Evolutionary conservation across 495 filamentous ascomycete genomes (phyloP).

Genomic region (Hypoxylon trugodes): DNA sequence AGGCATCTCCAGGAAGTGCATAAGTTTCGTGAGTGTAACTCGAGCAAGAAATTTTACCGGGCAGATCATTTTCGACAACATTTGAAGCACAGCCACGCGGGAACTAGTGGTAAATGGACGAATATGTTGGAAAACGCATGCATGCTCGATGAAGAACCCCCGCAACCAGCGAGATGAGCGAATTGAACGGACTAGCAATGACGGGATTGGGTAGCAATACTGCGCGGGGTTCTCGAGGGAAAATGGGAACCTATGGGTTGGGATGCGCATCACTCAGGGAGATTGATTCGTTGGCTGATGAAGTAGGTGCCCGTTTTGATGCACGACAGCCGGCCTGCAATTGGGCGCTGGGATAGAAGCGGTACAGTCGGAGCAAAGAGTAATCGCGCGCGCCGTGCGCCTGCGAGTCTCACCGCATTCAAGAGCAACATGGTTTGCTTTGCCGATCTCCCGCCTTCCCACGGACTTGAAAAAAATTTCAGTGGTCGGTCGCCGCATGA

Average conservation of each 20-base stretch:
- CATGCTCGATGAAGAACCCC: constrained; percentile 85
- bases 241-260: constrained; percentile 25
- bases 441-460: constrained; percentile 39
- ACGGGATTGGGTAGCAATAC: constrained; percentile 40
- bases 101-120: constrained; percentile 98
- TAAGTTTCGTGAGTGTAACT: constrained; percentile 98
- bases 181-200: constrained; percentile 22
- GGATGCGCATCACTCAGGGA: constrained; percentile 25
- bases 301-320: constrained; percentile 23
- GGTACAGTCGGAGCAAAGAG: constrained; percentile 12
- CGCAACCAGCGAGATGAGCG: constrained; percentile 45
- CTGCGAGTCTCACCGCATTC: constrained; percentile 29
- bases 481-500: constrained; percentile 16
- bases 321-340: constrained; percentile 27
- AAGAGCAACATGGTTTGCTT: constrained; percentile 26
- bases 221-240: constrained; percentile 33
- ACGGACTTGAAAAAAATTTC: constrained; percentile 18
- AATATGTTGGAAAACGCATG: constrained; percentile 97
- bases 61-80: constrained; percentile 99
- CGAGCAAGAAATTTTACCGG: constrained; percentile 96
- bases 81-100: constrained; percentile 96
- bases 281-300: constrained; percentile 34
- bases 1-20: constrained; percentile 89
- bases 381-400: constrained; percentile 25
- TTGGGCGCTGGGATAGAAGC: constrained; percentile 26